Conservation (phyloP, 345 rosid species). For the Cochlearia excelsa region DNA sequence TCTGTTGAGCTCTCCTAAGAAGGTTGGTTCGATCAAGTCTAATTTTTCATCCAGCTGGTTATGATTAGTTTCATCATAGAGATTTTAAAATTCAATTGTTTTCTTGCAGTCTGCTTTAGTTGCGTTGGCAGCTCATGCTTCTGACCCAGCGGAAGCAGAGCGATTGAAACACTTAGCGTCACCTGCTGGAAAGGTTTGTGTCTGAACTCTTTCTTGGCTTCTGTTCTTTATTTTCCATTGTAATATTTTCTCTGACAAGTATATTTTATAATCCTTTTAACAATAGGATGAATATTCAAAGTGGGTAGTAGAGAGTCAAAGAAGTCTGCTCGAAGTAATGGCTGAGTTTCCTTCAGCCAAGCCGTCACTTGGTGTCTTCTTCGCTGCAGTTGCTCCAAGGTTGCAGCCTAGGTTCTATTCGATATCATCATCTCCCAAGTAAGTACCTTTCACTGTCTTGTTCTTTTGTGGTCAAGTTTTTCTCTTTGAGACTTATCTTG, state of each 20-base stretch:
- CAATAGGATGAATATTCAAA: slow-evolving; percentile 88
- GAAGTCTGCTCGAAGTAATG: slow-evolving; percentile 97
- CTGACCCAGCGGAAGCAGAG: slow-evolving; percentile 88
- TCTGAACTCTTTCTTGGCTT: background rate
- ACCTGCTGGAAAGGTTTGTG: slow-evolving; percentile 83
- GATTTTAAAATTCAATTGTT: slow-evolving; percentile 16
- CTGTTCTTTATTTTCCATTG: background rate
- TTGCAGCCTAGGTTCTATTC: slow-evolving; percentile 97
- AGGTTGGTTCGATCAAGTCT: slow-evolving; percentile 48
- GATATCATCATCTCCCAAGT: slow-evolving; percentile 97
- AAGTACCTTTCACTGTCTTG: slow-evolving; percentile 20
- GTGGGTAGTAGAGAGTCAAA: slow-evolving; percentile 79
- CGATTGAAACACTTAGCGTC: slow-evolving; percentile 77
- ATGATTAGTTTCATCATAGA: background rate
- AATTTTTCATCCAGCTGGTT: background rate
- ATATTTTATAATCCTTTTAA: slow-evolving; percentile 1
- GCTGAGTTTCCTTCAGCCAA: slow-evolving; percentile 88
- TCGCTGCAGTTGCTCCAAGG: slow-evolving; percentile 91
- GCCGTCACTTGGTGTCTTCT: slow-evolving; percentile 94
- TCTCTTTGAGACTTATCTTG: slow-evolving; percentile 1
- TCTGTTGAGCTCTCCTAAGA: slow-evolving; percentile 82
- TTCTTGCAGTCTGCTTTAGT: slow-evolving; percentile 69
- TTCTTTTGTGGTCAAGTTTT: background rate
- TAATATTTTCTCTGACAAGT: background rate
- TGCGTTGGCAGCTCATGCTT: slow-evolving; percentile 93